Evolutionary conservation across 2,329 filamentous ascomycete genomes (phyloP).

Genomic region (Fusarium redolens): DNA sequence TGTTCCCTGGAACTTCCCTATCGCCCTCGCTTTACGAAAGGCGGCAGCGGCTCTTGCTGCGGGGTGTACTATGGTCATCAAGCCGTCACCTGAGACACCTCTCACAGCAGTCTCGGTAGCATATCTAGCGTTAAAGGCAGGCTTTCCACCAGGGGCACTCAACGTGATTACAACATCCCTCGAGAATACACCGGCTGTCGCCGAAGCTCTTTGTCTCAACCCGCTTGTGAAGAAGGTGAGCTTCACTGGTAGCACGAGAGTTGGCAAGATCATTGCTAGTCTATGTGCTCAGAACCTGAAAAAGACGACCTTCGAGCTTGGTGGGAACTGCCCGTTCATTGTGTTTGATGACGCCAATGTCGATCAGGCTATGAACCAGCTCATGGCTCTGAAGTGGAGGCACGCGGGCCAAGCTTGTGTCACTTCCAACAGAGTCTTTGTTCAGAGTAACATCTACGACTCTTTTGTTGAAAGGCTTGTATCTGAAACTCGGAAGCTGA

Average conservation of each 20-base stretch:
- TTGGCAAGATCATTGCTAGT: constrained; percentile 73
- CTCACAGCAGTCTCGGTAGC: constrained; percentile 77
- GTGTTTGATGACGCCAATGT: constrained; percentile 73
- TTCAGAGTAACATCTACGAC: constrained; percentile 69
- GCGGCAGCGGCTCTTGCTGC: constrained; percentile 66
- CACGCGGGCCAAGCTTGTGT: constrained; percentile 78
- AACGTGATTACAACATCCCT: constrained; percentile 59
- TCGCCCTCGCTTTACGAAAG: too few species aligned
- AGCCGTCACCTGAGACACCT: constrained; percentile 79
- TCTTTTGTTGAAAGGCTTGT: constrained; percentile 7
- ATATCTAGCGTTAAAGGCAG: constrained; percentile 74
- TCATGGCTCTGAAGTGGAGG: constrained; percentile 66
- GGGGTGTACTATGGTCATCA: constrained; percentile 80
- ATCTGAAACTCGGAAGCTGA: background rate
- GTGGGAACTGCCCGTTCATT: constrained; percentile 75
- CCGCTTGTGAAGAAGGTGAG: constrained; percentile 70
- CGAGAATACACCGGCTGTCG: constrained; percentile 56
- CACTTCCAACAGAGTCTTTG: constrained; percentile 67
- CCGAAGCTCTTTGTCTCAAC: constrained; percentile 59
- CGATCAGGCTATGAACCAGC: background rate
- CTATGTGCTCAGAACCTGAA: constrained; percentile 73
- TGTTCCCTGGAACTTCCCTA: constrained; percentile 63
- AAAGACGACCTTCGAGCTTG: constrained; percentile 75
- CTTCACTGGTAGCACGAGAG: constrained; percentile 80
- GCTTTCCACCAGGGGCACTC: constrained; percentile 79